Evolutionary conservation across 1,139 yeast species (phyloP).

Genomic region (Lodderomyces orthopsilosis): DNA sequence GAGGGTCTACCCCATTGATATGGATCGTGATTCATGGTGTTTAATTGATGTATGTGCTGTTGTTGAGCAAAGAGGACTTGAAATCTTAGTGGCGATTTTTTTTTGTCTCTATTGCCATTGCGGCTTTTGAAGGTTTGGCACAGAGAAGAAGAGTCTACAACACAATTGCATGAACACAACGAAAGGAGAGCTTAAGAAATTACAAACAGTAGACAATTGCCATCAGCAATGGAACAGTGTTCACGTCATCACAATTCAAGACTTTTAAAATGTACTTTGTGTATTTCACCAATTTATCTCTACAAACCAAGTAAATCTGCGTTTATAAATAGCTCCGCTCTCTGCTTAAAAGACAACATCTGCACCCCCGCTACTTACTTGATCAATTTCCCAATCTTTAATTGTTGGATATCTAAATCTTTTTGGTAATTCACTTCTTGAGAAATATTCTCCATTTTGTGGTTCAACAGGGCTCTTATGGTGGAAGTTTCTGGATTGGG

Average conservation of each 20-base stretch:
- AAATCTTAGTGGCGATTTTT: slow-evolving; percentile 3
- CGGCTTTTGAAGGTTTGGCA: too few species aligned
- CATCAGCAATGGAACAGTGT: too few species aligned
- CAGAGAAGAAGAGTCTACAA: not conserved
- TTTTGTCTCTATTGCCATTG: not conserved
- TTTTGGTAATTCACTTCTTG: slow-evolving; percentile 64
- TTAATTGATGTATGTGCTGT: not conserved
- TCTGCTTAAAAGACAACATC: slow-evolving; percentile 34
- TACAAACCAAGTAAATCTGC: not conserved
- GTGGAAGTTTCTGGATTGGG: slow-evolving; percentile 15
- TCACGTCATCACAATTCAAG: too few species aligned
- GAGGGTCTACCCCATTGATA: slow-evolving; percentile 94
- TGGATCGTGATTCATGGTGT: slow-evolving; percentile 91
- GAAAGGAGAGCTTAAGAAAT: too few species aligned
- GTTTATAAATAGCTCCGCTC: not conserved
- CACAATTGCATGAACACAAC: not conserved
- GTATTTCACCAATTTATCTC: not conserved
- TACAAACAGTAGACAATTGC: too few species aligned
- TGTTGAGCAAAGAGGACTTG: not conserved
- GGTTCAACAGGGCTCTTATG: slow-evolving; percentile 38
- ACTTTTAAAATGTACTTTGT: not conserved
- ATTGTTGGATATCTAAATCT: slow-evolving; percentile 67
- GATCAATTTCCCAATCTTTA: slow-evolving; percentile 67
- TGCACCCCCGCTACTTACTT: slow-evolving; percentile 78
- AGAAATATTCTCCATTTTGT: slow-evolving; percentile 48